Evolutionary conservation across 768 basidiomycete genomes (phyloP), one percentile per base, ranked within the genome.

Genomic region (Russula sp.): DNA sequence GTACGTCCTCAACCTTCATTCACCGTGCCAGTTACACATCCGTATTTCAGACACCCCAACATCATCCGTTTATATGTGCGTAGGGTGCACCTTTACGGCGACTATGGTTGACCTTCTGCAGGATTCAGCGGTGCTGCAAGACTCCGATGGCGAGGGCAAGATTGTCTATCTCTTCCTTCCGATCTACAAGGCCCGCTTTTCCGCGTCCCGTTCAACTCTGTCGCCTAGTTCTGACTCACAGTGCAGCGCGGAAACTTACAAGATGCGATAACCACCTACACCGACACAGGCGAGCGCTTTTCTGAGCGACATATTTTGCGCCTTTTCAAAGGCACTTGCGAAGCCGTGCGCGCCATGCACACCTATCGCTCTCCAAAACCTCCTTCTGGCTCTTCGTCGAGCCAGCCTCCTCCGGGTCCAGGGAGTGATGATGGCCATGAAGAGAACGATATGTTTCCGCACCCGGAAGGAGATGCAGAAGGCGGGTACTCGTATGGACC

Each of bases 151-250:
- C 14, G 94, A 94, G 53, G 94, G 93, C 11, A 89, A 96, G 74
- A 89, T 98, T 61, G 93, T 97, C 35, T 98, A 97, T 73, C 85
- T 98, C 58, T 98, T 99, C 79, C 78, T 98, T 6, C 97, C 97
- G 0, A 79, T 93, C 39, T 98, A 94, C 78, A 88, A 91, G 80
- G 91, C 88, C 50, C 42, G 77, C 70, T n/a, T 49, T 27, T 53
- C 35, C 45, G 32, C 34, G 13, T 39, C 20, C 6, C 16, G 27
- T 7, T 40, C 48, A 3, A 4, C 35, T 42, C 5, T 42, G 16
- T 39, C 52, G 47, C 62, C 44, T 67, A 34, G 64, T 16, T 59
- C n/a, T 65, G 65, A 51, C 69, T 59, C 58, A 60, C 20, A 11
- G 44, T 59, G 10, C 67, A 93, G 91, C 82, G 88, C 57, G 96